phyloP scores from a whole-genome alignment of 1,139 yeast species.

The Protomyces gravidus region DNA sequence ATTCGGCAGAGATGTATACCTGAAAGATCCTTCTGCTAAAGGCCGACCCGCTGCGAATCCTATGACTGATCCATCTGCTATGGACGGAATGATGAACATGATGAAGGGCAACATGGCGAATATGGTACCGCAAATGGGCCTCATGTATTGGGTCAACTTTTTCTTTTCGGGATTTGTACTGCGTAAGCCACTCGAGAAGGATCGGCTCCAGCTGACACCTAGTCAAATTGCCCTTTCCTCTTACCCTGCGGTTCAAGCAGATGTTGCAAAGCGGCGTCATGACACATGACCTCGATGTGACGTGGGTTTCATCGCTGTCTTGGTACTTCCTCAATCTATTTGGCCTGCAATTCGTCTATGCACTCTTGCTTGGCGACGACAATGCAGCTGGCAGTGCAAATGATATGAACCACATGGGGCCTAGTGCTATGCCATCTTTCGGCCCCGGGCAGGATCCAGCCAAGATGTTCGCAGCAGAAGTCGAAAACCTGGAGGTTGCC shows the following conservation, averaged over 20 bases:
- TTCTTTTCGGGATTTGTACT: conserved; percentile 90
- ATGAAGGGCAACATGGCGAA: conserved; percentile 76
- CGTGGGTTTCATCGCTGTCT: conserved; percentile 95
- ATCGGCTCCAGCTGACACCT: neutral
- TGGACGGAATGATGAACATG: conserved; percentile 75
- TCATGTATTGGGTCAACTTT: conserved; percentile 95
- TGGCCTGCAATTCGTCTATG: conserved; percentile 77
- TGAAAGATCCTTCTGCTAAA: conserved; percentile 47
- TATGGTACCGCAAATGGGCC: conserved; percentile 83
- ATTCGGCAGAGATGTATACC: conserved; percentile 52
- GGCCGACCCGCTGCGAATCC: conserved; percentile 51
- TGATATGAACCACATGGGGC: conserved; percentile 33
- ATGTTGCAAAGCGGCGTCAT: conserved; percentile 87
- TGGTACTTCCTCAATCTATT: conserved; percentile 91
- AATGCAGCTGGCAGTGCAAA: conserved; percentile 36
- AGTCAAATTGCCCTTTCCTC: conserved; percentile 74
- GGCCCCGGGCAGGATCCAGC: conserved; percentile 50
- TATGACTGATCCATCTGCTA: conserved; percentile 62
- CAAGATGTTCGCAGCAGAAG: conserved; percentile 61
- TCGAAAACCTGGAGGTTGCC: conserved; percentile 69
- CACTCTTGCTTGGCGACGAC: conserved; percentile 60
- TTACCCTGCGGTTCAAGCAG: conserved; percentile 81
- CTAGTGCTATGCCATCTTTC: conserved; percentile 42
- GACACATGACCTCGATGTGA: conserved; percentile 78
- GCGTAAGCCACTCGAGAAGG: conserved; percentile 28